Conservation (phyloP, 2,329 filamentous ascomycete genomes). For the Endoconidiophora polonica region DNA sequence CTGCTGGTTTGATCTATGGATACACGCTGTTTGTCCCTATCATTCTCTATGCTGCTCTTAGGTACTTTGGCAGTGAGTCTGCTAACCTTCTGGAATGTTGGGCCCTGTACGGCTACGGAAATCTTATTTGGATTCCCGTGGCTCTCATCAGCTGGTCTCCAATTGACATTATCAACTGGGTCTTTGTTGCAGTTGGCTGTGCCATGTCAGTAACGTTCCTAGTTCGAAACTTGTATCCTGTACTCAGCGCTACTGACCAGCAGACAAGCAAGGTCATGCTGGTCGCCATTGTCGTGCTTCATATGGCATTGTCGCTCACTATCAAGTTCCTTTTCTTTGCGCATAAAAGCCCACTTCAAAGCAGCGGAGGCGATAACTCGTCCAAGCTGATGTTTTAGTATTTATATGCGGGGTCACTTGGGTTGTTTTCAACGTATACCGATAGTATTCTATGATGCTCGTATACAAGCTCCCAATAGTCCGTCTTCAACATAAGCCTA, state of each 20-base stretch:
- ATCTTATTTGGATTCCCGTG: constrained; percentile 93
- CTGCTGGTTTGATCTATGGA: constrained; percentile 84
- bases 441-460: neutral
- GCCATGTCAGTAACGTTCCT: constrained; percentile 70
- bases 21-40: constrained; percentile 82
- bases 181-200: constrained; percentile 79
- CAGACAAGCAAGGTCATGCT: constrained; percentile 82
- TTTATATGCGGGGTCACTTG: neutral
- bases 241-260: constrained; percentile 80
- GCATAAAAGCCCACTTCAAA: constrained; percentile 41
- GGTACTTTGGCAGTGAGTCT: constrained; percentile 88
- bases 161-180: constrained; percentile 74
- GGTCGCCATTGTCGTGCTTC: constrained; percentile 65
- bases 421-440: neutral
- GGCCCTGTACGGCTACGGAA: constrained; percentile 89
- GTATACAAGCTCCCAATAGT: neutral
- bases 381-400: neutral
- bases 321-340: constrained; percentile 98
- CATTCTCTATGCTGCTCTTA: constrained; percentile 69
- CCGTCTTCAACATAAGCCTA: neutral
- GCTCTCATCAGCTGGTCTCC: constrained; percentile 83
- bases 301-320: constrained; percentile 77
- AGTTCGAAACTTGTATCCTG: constrained; percentile 73
- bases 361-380: neutral
- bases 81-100: constrained; percentile 91